Conservation (phyloP, 2,329 filamentous ascomycete species). For the Eurotiales sp. region DNA sequence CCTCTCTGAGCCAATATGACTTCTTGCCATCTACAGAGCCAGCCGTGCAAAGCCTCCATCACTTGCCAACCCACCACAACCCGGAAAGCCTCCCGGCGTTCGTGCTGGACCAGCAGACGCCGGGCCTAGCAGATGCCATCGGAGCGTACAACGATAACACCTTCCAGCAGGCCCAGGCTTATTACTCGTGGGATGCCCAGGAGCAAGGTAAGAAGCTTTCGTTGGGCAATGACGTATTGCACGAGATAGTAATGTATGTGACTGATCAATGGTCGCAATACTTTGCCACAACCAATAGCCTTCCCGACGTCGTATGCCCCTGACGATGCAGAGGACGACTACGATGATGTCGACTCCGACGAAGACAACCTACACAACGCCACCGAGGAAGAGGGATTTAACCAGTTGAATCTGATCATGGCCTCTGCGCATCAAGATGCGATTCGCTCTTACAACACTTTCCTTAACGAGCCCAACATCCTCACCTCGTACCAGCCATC, state of each 20-base stretch:
- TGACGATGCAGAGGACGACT: conserved; percentile 49
- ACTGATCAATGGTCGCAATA: conserved; percentile 14
- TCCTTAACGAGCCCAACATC: conserved; percentile 45
- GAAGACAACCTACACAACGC: conserved; percentile 52
- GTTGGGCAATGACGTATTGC: conserved; percentile 1
- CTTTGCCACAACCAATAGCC: conserved; percentile 4
- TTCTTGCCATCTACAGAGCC: no score
- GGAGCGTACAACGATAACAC: conserved; percentile 6
- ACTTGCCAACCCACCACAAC: background rate
- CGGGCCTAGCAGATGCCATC: background rate
- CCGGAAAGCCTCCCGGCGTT: background rate
- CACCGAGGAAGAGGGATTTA: conserved; percentile 30
- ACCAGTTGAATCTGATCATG: conserved; percentile 43
- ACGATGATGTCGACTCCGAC: conserved; percentile 60
- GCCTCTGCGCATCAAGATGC: conserved; percentile 43
- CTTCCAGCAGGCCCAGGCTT: conserved; percentile 9
- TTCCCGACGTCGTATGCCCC: conserved; percentile 5
- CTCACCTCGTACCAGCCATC: conserved; percentile 66
- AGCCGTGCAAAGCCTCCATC: no score
- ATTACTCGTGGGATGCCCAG: conserved; percentile 12
- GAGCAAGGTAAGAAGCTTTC: conserved; percentile 15
- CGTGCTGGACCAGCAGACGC: background rate
- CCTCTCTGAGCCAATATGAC: background rate
- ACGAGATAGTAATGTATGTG: conserved; percentile 11
- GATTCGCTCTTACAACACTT: conserved; percentile 47